Base-by-base conservation (phyloP, 495 filamentous ascomycete species). In the Xylaria acuta region DNA sequence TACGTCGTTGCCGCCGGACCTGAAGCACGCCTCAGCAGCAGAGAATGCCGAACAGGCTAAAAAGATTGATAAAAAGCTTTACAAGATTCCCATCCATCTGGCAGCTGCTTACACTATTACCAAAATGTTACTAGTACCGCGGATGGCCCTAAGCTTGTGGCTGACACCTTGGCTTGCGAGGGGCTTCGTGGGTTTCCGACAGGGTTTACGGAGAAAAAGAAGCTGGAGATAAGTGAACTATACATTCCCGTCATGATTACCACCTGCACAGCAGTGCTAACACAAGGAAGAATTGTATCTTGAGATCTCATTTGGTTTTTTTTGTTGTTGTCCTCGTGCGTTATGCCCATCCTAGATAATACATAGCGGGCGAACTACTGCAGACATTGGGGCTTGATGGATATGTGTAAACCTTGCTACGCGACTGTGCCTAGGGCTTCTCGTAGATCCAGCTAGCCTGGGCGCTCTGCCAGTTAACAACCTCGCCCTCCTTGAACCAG, bases 401-500 rank as follows among this genome's bases (percentile, higher is more conserved):
- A n/a, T 27, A 40, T 49, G 45, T n/a, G 56, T 59, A 58, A 49
- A 65, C 25, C 47, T 72, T 30, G 69, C 56, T 60, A 40, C 32
- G 9, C 8, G 27, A 51, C 16, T 34, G 36, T 12, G 60, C 58
- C 72, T 76, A 75, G 27, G 73, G 49, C 80, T 97, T 94, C 92
- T 99, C 96, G 87, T 97, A 98, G 88, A 98, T 86, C 96, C 96
- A 99, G 86, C 89, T 87, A 84, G 91, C 86, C 85, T 92, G 88
- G 81, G 92, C 86, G 77, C 85, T 85, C 88, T 94, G 93, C 87
- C 90, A 99, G 82, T 77, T 85, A 83, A 93, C 83, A 78, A 97
- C 77, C 84, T 99, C 96, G 75, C 88, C 90, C 76, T 90, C 84
- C 82, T 89, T 86, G 93, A 99, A 99, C 96, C 96, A 99, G 80